Evolutionary conservation across 1,284 basidiomycete species (phyloP), one percentile per base, ranked within the genome.

Genomic region (Singerocomus inundabilis): DNA sequence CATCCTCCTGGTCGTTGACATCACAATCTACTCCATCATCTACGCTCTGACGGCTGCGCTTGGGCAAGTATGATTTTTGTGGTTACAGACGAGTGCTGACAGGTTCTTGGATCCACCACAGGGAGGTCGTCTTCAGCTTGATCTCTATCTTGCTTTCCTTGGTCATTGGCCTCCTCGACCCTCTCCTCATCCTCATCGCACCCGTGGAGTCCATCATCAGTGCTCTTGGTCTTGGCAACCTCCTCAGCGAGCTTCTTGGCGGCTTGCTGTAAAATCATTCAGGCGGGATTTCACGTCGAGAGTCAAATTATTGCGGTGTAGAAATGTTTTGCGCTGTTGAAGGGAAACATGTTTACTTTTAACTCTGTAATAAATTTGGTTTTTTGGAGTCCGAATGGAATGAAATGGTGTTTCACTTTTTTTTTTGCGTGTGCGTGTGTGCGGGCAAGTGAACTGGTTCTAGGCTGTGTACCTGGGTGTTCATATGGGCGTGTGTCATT

Each of bases 191-290:
- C n/a, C 10, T 57, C 29, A 34, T 57, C 21, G 32, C 0, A 3
- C 57, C 57, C n/a, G 21, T 57, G 25, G 15, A 57, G 4, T 47
- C 37, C 38, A 49, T 57, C 30, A 13, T 59, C 26, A 37, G 5
- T 12, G 28, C 11, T 16, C 25, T 59, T 7, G 47, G 57, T 31
- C 57, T 59, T 5, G 31, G 15, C 28, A 2, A 4, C 5, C 31
- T 49, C 26, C 49, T 59, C 16, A 6, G 3, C 9, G 7, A n/a
- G 4, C 41, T 59, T 4, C 44, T 57, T 21, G 36, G 46, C 1
- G 48, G 48, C 10, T 34, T 47, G 31, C 11, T 49, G 37, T 58
- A 46, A 56, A 44, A 21, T 9, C 4, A 6, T n/a, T n/a, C n/a
- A n/a, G n/a, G n/a, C n/a, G n/a, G n/a, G n/a, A n/a, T n/a, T n/a